A percentile compares a stretch with the other conserved stretches of the same genome.
Conservation (phyloP, 352 stramenopile genomes). For the Globisporangium cylindrosporum region DNA sequence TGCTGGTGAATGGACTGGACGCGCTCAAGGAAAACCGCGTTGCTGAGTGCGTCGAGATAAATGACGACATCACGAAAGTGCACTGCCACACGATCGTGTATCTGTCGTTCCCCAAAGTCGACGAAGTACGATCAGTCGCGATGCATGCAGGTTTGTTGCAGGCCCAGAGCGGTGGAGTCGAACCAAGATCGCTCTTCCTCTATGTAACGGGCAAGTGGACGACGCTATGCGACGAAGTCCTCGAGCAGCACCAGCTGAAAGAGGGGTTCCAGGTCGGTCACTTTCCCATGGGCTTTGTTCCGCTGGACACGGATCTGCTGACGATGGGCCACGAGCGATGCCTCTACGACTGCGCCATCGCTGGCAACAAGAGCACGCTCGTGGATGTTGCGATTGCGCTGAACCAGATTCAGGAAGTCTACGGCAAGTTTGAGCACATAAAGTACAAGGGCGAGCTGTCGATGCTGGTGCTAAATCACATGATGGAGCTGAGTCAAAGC, state of each 20-base stretch:
- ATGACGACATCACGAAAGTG: slow-evolving; percentile 39
- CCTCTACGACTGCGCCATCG: slow-evolving; percentile 51
- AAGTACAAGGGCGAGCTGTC: slow-evolving; percentile 80
- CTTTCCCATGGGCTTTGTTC: slow-evolving; percentile 52
- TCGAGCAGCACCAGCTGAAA: slow-evolving; percentile 31
- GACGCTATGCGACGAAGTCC: slow-evolving; percentile 41
- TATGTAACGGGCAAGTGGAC: slow-evolving; percentile 53
- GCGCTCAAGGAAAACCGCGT: slow-evolving; percentile 34
- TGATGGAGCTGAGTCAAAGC: slow-evolving; percentile 51
- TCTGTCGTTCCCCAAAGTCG: slow-evolving; percentile 34
- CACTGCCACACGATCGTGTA: slow-evolving; percentile 39
- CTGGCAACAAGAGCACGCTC: slow-evolving; percentile 44
- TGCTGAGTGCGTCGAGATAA: slow-evolving; percentile 56
- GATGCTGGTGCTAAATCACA: slow-evolving; percentile 60
- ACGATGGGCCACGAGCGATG: slow-evolving; percentile 53
- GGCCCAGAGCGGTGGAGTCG: slow-evolving; percentile 15
- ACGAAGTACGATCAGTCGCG: slow-evolving; percentile 46
- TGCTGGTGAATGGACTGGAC: slow-evolving; percentile 46
- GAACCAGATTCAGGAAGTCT: slow-evolving; percentile 50
- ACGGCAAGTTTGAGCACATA: slow-evolving; percentile 58
- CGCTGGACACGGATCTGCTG: slow-evolving; percentile 55
- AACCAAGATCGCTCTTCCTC: slow-evolving; percentile 25
- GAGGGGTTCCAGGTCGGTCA: slow-evolving; percentile 40
- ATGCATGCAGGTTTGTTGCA: slow-evolving; percentile 39
- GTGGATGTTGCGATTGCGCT: slow-evolving; percentile 49